Evolutionary conservation across 805 yeast genomes (phyloP).

Genomic region (Candida fluviatilis): DNA sequence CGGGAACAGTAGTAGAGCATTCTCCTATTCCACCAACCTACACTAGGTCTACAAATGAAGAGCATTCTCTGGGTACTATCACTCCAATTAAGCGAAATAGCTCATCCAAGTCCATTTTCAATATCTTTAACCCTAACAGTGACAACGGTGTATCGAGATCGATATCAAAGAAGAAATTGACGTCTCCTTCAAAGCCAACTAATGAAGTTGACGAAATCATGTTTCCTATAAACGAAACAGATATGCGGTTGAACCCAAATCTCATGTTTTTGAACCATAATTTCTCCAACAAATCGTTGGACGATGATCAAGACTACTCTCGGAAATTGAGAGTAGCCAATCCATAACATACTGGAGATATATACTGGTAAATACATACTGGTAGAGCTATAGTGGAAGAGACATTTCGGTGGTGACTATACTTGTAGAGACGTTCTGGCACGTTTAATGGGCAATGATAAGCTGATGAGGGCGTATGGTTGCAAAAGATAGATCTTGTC

Average conservation of each 20-base stretch:
- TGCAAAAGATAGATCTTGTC: no score
- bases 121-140: conserved; percentile 18
- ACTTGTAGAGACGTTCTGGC: no score
- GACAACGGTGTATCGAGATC: conserved; percentile 22
- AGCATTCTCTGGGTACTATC: conserved; percentile 6
- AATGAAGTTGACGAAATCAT: conserved; percentile 17
- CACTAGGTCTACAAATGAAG: background rate
- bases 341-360: conserved; percentile 17
- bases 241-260: conserved; percentile 18
- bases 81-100: conserved; percentile 26
- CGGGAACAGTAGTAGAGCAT: conserved; percentile 7
- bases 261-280: conserved; percentile 24
- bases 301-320: conserved; percentile 32
- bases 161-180: conserved; percentile 26
- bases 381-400: no score
- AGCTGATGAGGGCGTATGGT: no score
- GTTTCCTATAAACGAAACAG: conserved; percentile 32
- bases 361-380: no score
- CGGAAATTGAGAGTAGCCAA: conserved; percentile 27
- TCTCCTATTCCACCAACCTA: conserved; percentile 10
- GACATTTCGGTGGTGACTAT: no score
- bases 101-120: conserved; percentile 31
- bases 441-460: no score
- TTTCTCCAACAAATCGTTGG: conserved; percentile 25
- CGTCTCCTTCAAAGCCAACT: conserved; percentile 2